Evolutionary conservation across 2,329 filamentous ascomycete genomes (phyloP).

Genomic region (Paecilomyces fulvus): DNA sequence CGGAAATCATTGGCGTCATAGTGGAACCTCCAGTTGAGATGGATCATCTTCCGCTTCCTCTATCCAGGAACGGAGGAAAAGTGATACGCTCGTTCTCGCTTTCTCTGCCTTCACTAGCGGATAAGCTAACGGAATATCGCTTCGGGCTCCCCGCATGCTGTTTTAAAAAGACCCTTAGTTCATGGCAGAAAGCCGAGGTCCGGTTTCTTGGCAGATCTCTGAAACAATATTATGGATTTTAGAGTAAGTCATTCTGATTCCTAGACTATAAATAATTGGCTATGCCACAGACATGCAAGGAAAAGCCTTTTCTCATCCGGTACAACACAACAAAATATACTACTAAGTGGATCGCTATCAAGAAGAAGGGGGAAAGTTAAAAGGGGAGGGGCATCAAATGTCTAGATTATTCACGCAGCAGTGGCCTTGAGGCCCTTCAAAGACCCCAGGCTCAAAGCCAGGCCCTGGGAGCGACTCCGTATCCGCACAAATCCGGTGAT

Average conservation of each 20-base stretch:
- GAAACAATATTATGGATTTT: not conserved
- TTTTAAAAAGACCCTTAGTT: not conserved
- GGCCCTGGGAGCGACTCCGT: conserved; percentile 89
- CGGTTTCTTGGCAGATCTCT: not conserved
- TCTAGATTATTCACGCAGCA: conserved; percentile 26
- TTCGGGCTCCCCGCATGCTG: not conserved
- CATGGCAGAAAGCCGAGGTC: not conserved
- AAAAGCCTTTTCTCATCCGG: conserved; percentile 17
- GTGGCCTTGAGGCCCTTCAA: conserved; percentile 86
- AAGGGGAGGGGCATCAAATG: conserved; percentile 17
- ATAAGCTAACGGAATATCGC: not conserved
- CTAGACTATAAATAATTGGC: not conserved
- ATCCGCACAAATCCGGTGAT: conserved; percentile 97
- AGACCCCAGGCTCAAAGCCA: conserved; percentile 86
- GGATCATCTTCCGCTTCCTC: not conserved
- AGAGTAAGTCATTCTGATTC: not conserved
- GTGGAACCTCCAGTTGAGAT: not conserved
- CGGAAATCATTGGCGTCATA: not conserved
- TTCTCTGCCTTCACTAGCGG: not conserved
- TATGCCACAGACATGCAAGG: conserved; percentile 3
- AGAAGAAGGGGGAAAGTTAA: conserved; percentile 14
- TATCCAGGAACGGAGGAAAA: not conserved
- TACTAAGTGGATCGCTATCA: conserved; percentile 18
- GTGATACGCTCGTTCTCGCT: not conserved
- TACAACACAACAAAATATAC: conserved; percentile 15